Base-by-base conservation (phyloP, 305 asterid genomes). In the Solanum hybrid region DNA sequence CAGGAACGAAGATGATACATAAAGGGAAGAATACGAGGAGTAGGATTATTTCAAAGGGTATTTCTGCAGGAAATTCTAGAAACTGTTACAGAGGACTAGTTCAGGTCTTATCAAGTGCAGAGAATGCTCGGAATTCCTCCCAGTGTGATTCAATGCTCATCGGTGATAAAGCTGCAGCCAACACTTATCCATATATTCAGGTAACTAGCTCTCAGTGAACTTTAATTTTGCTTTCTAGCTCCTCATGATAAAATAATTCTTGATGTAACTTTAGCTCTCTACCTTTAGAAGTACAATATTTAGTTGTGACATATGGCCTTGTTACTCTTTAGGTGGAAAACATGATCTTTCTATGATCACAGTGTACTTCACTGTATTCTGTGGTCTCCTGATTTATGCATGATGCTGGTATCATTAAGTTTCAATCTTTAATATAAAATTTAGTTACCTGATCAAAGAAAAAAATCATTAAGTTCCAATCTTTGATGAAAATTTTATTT, bases 1-100 rank as follows among this genome's bases (percentile, higher is more conserved):
- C 99, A 0, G 98, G 99, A 87, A 97, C 99, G 2, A 97, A 97
- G 94, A 97, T 97, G 99, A 94, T 97, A 90, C 99, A 97, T 91
- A 96, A 96, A 92, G 99, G 99, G 80, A 97, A 96, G 94, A 96
- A 96, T 88, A 96, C 99, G 1, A 91, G 97, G 85, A 97, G 99
- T 88, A 93, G 99, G 95, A 97, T 97, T 79, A 95, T 97, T 69
- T 97, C 98, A 10, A 97, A 96, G 91, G 99, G 99, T 56, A 96
- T 97, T 88, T 97, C 98, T 0, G 99, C 99, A 79, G 99, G 99
- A 9, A 90, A 89, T 82, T 96, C 99, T 5, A 94, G 98, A 76
- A 97, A 96, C 90, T 94, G 96, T 90, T 97, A 97, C 87, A 93
- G 99, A 88, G 99, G 99, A n/a, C 95, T 97, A 51, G 99, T 97